Base-by-base conservation (phyloP, 176 grass and related monocot genomes). In the Phoenix dactylifera region DNA sequence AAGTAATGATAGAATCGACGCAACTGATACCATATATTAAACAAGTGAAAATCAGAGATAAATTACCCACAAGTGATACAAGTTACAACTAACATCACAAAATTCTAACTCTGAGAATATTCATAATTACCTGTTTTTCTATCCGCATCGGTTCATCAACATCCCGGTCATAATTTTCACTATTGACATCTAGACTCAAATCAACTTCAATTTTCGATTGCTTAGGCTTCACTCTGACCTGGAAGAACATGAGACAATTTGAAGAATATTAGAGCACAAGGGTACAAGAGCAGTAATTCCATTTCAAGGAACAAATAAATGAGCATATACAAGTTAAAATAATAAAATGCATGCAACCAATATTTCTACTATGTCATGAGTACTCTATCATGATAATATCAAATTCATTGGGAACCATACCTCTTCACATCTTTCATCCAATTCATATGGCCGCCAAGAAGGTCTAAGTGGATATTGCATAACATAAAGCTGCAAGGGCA, bases 401-500 rank as follows among this genome's bases (percentile, higher is more conserved):
- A 62, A 17, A 78, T 54, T 44, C 26, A 77, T 16, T 14, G 18
- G 7, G 12, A 25, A n/a, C 18, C 63, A 39, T 84, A 89, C 90
- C 92, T 97, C 83, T 63, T 76, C 72, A 59, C 92, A 97, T 60
- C 85, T 80, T 62, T 77, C 81, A 59, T 76, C 62, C 26, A 97
- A 71, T 58, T 88, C 83, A 55, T 91, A 97, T 49, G 84, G 78
- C 44, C 86, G 83, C 92, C 92, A 97, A 67, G 73, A 90, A 19
- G 87, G 83, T 68, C 87, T 88, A 57, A 90, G 81, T 14, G 84
- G 83, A 66, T 85, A 97, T 67, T 97, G 92, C 87, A 97, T 77
- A 25, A 97, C 15, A 54, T 83, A 97, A 29, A 97, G 75, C 92
- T 97, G 86, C 29, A 68, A 67, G 70, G 24, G 32, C 64, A 63